Evolutionary conservation across 169 alveolate genomes (phyloP), one percentile per base, ranked within the genome.

Genomic region (Plasmodium billcollinsi): DNA sequence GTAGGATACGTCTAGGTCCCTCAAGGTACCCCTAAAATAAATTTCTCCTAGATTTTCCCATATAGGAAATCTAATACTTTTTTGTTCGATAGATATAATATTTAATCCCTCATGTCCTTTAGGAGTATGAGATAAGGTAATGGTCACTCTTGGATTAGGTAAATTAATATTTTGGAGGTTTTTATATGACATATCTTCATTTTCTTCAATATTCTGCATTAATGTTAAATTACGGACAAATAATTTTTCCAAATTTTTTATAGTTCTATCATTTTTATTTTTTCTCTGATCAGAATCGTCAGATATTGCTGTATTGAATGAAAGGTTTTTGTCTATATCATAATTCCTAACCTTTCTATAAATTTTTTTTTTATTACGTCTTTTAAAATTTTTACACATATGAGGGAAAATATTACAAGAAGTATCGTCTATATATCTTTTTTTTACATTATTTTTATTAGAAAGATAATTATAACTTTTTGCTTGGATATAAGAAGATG

Each of bases 21-120:
- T 80, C 39, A 94, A 74, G 6, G 97, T 95, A 3, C 97, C 97
- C 58, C 97, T 90, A 62, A 94, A 93, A 39, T 91, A 76, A 4
- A 95, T 85, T 56, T 94, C 96, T 2, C 97, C 97, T 58, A 95
- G 65, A 72, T 93, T 93, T 33, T 93, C 96, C 97, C 97, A 95
- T 52, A 92, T 76, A 26, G 96, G 93, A 15, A 88, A 62, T 7
- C 83, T 29, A 6, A 88, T 78, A 73, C 86, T 88, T 50, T 76
- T 76, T 71, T 76, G 89, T 20, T 66, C 75, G 6, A 76, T 63
- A 11, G 89, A 76, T 12, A 59, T 63, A 14, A 76, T 18, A 26
- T n/a, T 58, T 9, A 76, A 24, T 21, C 89, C 89, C 11, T 76
- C 89, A 65, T 76, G 65, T 0, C 89, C 89, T 45, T 76, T 76